Conservation (phyloP, 2,329 filamentous ascomycete genomes). For the Remersonia thermophila region DNA sequence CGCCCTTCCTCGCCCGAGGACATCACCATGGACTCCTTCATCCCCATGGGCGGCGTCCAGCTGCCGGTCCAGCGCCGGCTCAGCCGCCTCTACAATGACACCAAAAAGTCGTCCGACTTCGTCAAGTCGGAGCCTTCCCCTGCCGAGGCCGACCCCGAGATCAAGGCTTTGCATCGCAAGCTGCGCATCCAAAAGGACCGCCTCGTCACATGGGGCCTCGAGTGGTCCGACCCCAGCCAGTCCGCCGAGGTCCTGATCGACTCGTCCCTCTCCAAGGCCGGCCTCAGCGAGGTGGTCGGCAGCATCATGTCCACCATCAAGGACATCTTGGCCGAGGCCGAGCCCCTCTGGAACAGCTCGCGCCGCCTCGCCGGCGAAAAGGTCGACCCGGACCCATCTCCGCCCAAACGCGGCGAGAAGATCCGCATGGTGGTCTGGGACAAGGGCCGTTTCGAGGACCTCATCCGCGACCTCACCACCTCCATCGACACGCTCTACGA, state of each 20-base stretch:
- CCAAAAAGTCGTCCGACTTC: constrained; percentile 65
- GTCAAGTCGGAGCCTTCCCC: constrained; percentile 48
- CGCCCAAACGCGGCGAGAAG: constrained; percentile 35
- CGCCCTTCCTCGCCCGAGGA: too few species aligned
- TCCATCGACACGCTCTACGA: constrained; percentile 74
- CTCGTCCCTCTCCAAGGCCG: constrained; percentile 57
- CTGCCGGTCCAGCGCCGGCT: constrained; percentile 50
- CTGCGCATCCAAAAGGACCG: constrained; percentile 71
- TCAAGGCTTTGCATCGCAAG: constrained; percentile 61
- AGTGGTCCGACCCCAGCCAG: constrained; percentile 64
- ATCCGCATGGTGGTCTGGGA: constrained; percentile 50
- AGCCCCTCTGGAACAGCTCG: constrained; percentile 55
- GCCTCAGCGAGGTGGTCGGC: constrained; percentile 62
- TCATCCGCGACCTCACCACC: constrained; percentile 60
- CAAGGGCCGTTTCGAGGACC: constrained; percentile 60
- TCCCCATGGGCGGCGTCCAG: constrained; percentile 40
- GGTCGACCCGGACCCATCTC: constrained; percentile 25
- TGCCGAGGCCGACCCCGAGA: constrained; percentile 50
- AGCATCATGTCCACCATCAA: constrained; percentile 73
- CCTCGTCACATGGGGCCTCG: constrained; percentile 65
- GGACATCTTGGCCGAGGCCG: constrained; percentile 64
- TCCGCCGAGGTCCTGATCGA: constrained; percentile 50
- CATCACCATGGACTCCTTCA: constrained; percentile 18
- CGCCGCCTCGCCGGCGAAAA: constrained; percentile 31
- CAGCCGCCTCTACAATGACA: constrained; percentile 67